These are phyloP conservation scores for Hypoxylon crocopeplum DNA, from an alignment of 495 filamentous ascomycete species.

Conservation along the genomic window DNA sequence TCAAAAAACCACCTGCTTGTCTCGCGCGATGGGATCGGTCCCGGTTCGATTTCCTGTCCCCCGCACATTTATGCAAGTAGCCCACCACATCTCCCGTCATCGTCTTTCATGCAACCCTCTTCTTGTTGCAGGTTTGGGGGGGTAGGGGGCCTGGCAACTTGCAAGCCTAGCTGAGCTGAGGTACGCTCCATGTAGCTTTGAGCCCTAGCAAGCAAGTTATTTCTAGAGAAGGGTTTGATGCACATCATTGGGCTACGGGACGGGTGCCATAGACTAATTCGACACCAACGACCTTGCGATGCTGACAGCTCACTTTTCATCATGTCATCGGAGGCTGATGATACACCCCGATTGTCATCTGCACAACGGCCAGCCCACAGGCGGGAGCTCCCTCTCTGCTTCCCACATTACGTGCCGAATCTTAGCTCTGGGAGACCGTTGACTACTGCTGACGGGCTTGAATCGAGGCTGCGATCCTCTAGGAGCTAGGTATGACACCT, in stretches of 20 bases:
- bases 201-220: constrained; percentile 16
- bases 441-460: constrained; percentile 29
- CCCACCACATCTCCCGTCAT: constrained; percentile 39
- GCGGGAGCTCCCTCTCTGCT: constrained; percentile 34
- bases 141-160: not conserved
- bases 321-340: constrained; percentile 38
- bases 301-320: constrained; percentile 38
- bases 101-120: constrained; percentile 41
- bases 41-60: constrained; percentile 43
- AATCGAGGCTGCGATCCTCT: constrained; percentile 32
- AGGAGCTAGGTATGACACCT: constrained; percentile 17
- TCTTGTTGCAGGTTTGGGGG: constrained; percentile 9
- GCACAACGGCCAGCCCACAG: constrained; percentile 29
- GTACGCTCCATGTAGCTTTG: not conserved
- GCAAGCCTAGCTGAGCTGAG: constrained; percentile 21
- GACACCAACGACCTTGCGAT: constrained; percentile 19
- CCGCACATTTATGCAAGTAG: constrained; percentile 44
- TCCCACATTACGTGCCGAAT: constrained; percentile 29
- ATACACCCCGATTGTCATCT: constrained; percentile 38
- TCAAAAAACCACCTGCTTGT: constrained; percentile 28
- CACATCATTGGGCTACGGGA: constrained; percentile 34
- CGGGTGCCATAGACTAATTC: constrained; percentile 3
- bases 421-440: constrained; percentile 20
- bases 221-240: constrained; percentile 22
- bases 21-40: constrained; percentile 39